Evolutionary conservation across 2,329 filamentous ascomycete genomes (phyloP), one percentile per base, ranked within the genome.

Genomic region (Penicillium capsulatum): DNA sequence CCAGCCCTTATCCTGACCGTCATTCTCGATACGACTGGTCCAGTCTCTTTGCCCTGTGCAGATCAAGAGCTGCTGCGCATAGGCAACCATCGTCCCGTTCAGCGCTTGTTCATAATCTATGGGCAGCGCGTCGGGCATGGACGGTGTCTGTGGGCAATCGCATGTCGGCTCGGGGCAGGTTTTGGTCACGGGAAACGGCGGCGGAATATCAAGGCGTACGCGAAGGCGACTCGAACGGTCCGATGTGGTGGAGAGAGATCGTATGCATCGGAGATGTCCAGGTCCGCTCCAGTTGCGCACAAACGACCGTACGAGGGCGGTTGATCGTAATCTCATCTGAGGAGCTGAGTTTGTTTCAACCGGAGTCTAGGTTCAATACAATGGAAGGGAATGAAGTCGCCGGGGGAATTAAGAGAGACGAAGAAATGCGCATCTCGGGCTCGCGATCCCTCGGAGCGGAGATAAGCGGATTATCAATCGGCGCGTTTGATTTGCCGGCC

Each of bases 11-110:
- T 67, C 61, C 22, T 28, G 6, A 11, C 83, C 79, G 44, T 94
- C 88, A 31, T 94, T 82, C 60, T 94, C 89, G 47, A 96, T 94
- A 41, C 79, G 78, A 57, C 84, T 90, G 17, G 75, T 72, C 90
- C 90, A 96, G 66, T 94, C 86, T 19, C 75, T 68, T 45, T 80
- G 79, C 3, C 87, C 89, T 0, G 89, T 94, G 47, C 84, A 90
- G 10, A 96, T 74, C 7, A 97, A 66, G 3, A 96, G 77, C 53
- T 96, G 89, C 64, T 94, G 83, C 1, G 81, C 74, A 60, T 95
- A 94, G 1, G 75, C 71, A 2, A 84, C 74, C 67, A 95, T 90
- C 4, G 84, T 83, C 9, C 86, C 86, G 58, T 85, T 83, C 30
- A 96, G 70, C 13, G 76, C 73, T 27, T 77, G 77, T 45, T 78